Base-by-base conservation (phyloP, 78 protist genomes). In the Polysphondylium violaceum region DNA sequence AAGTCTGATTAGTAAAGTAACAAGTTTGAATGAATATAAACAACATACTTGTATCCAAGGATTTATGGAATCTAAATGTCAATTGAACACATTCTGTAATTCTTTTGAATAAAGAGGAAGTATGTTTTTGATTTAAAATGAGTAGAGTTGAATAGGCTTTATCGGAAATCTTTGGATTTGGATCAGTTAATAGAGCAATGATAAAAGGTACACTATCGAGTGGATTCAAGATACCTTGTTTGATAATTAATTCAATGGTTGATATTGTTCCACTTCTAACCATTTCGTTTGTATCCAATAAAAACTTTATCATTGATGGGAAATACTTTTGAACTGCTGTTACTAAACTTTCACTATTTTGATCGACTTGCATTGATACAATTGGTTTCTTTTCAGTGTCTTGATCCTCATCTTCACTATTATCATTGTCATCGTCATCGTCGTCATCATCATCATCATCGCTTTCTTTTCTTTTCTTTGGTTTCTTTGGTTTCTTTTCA, bases 191-290 rank as follows among this genome's bases (percentile, higher is more conserved):
- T n/a, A 83, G 33, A 19, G 75, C 65, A 44, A 83, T 69, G 11
- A 83, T 69, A 11, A 9, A 74, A 31, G 91, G 91, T 12, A 83
- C 78, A 23, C 71, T 36, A 47, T 83, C 91, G 0, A 83, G 21
- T 41, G 91, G 91, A 69, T 83, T 83, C 36, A 83, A 12, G 5
- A 83, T 83, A 36, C 91, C 91, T 69, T 83, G 91, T 44, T 74
- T 51, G 0, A 69, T 74, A 69, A 83, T 69, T 19, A 69, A n/a
- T 11, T 69, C 77, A 17, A 83, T 58, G 12, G 91, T 69, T 59
- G 77, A 58, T 3, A 83, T 27, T 40, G 91, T 8, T 12, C 23
- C 38, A 12, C 55, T 69, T 71, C 91, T 83, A 8, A 83, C 91
- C 0, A 44, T 23, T 44, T 55, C 71, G 8, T 69, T 60, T 19